A percentile compares a stretch with the other conserved stretches of the same genome.
phyloP scores from a whole-genome alignment of 73 alveolate species.

The Paramecium tetraurelia region DNA sequence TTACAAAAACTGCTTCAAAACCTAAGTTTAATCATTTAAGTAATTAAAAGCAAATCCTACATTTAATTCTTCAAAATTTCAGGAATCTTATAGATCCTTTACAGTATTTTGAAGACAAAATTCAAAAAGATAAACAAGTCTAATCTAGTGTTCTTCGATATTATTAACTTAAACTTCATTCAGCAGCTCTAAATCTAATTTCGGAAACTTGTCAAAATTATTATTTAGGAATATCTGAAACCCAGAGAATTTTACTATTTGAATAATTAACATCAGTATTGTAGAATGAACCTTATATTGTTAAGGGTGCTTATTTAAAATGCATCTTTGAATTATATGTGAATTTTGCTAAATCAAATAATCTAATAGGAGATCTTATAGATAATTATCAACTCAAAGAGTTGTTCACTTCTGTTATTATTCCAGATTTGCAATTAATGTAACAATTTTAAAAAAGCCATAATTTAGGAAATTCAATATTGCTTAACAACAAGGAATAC shows the following conservation, averaged over 20 bases:
- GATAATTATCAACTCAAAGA: constrained; percentile 13
- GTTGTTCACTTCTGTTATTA: background rate
- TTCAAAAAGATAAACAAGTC: background rate
- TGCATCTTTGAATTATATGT: constrained; percentile 52
- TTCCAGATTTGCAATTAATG: constrained; percentile 31
- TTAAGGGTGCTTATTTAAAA: constrained; percentile 44
- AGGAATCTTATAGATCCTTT: constrained; percentile 39
- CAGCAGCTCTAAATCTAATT: background rate
- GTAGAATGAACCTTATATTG: constrained; percentile 18
- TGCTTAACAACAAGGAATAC: background rate
- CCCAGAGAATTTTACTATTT: constrained; percentile 21
- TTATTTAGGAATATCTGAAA: constrained; percentile 42
- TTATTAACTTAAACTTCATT: background rate
- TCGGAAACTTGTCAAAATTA: constrained; percentile 16
- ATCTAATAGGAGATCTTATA: constrained; percentile 5
- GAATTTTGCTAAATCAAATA: constrained; percentile 7
- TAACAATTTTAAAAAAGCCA: background rate
- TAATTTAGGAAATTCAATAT: background rate
- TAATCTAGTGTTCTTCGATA: background rate
- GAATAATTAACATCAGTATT: constrained; percentile 25
- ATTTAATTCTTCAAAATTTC: background rate
- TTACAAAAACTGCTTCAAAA: background rate
- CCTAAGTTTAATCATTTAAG: background rate
- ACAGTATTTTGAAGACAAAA: background rate
- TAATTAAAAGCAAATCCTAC: background rate